These are phyloP conservation scores for Fusarium sulawesiense DNA, from an alignment of 2,329 filamentous ascomycete genomes.

Conservation along the genomic window DNA sequence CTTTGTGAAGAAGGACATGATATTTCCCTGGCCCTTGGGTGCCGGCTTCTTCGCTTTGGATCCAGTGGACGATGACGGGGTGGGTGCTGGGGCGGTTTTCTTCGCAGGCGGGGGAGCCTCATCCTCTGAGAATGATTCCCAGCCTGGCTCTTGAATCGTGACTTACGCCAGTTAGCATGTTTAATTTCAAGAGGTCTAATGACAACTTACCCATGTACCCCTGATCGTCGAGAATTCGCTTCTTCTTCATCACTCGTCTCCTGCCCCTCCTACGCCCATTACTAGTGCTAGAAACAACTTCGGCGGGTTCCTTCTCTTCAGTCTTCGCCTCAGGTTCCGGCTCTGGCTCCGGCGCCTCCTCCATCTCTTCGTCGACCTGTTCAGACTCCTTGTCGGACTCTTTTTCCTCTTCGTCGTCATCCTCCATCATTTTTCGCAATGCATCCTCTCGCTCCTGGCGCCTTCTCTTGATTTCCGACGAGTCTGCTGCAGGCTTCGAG, in stretches of 20 bases:
- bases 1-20: constrained; percentile 93
- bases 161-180: constrained; percentile 63
- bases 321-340: constrained; percentile 53
- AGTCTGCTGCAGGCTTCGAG: constrained; percentile 36
- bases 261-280: constrained; percentile 78
- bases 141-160: constrained; percentile 83
- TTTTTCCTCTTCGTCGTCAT: constrained; percentile 69
- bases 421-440: constrained; percentile 63
- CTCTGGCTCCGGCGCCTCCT: constrained; percentile 55
- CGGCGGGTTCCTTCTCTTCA: constrained; percentile 59
- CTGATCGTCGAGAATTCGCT: constrained; percentile 86
- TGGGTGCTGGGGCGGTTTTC: constrained; percentile 61
- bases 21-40: constrained; percentile 79
- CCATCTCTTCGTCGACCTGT: constrained; percentile 54
- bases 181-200: neutral
- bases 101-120: constrained; percentile 69
- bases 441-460: constrained; percentile 54
- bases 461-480: constrained; percentile 45
- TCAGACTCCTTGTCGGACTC: constrained; percentile 54
- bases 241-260: constrained; percentile 87
- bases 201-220: constrained; percentile 81
- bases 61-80: constrained; percentile 59
- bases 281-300: constrained; percentile 64
- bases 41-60: constrained; percentile 66
- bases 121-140: constrained; percentile 95